Evolutionary conservation across 177 flowering plant genomes (phyloP).

Genomic region (Vitis hybrid): DNA sequence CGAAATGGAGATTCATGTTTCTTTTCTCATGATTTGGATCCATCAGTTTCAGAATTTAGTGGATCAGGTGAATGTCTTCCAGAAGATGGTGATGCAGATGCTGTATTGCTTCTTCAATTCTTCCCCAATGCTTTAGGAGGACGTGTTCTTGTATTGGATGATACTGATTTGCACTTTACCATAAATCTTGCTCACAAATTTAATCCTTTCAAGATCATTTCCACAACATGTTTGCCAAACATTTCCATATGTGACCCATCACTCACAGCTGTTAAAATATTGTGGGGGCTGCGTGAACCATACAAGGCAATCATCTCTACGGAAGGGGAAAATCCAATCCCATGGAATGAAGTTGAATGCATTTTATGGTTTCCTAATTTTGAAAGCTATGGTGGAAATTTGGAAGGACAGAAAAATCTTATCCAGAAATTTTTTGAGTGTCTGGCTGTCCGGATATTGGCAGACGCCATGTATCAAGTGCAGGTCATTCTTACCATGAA

Average conservation of each 20-base stretch:
- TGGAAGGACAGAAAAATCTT: constrained; percentile 38
- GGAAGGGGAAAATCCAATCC: constrained; percentile 33
- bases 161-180: constrained; percentile 58
- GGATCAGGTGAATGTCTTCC: constrained; percentile 40
- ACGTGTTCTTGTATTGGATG: constrained; percentile 63
- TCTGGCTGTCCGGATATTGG: constrained; percentile 66
- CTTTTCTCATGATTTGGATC: constrained; percentile 61
- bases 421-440: constrained; percentile 66
- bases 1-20: constrained; percentile 74
- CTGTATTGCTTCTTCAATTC: constrained; percentile 39
- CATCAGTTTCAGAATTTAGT: constrained; percentile 23
- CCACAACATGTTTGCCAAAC: constrained; percentile 45
- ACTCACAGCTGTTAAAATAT: constrained; percentile 33
- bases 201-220: constrained; percentile 50
- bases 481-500: constrained; percentile 77
- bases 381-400: constrained; percentile 26
- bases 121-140: constrained; percentile 55
- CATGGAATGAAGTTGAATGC: constrained; percentile 66
- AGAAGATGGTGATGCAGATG: constrained; percentile 47
- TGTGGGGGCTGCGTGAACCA: constrained; percentile 56
- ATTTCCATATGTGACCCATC: constrained; percentile 37
- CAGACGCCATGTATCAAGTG: constrained; percentile 54
- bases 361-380: constrained; percentile 76
- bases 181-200: constrained; percentile 39
- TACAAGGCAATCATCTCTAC: constrained; percentile 39